Conservation (phyloP, 2,329 filamentous ascomycete species). For the Ophiocordyceps camponoti-saundersi region DNA sequence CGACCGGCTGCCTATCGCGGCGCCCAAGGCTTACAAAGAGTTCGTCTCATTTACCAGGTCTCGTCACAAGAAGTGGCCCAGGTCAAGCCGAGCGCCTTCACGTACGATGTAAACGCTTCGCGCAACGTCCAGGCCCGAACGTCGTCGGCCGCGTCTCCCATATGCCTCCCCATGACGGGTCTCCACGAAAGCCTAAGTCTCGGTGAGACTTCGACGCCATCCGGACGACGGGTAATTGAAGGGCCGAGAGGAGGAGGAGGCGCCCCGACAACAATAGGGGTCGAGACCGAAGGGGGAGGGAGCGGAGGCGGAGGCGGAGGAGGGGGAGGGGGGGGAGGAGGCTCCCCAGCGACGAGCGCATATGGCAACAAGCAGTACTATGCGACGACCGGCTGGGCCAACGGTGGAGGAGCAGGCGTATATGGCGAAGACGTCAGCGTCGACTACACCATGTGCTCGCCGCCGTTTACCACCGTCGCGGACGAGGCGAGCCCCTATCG, state of each 20-base stretch:
- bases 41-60: slow-evolving; percentile 7
- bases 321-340: slow-evolving; percentile 1
- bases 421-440: slow-evolving; percentile 11
- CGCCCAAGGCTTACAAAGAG: neutral
- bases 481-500: slow-evolving; percentile 11
- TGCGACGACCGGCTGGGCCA: slow-evolving; percentile 8
- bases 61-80: slow-evolving; percentile 13
- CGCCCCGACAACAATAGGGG: neutral
- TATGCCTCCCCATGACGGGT: slow-evolving; percentile 3
- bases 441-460: slow-evolving; percentile 9
- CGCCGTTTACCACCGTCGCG: slow-evolving; percentile 5
- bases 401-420: slow-evolving; percentile 1
- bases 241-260: neutral
- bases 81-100: slow-evolving; percentile 9
- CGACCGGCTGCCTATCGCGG: neutral
- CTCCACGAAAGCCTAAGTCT: slow-evolving; percentile 7
- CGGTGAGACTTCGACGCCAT: neutral
- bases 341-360: slow-evolving; percentile 4
- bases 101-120: slow-evolving; percentile 14
- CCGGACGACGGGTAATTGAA: neutral
- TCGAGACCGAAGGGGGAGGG: no score
- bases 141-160: slow-evolving; percentile 4
- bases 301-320: neutral
- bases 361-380: slow-evolving; percentile 12
- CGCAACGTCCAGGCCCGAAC: slow-evolving; percentile 13